phyloP scores from a whole-genome alignment of 2,329 filamentous ascomycete species.

The Aspergillus sp. region DNA sequence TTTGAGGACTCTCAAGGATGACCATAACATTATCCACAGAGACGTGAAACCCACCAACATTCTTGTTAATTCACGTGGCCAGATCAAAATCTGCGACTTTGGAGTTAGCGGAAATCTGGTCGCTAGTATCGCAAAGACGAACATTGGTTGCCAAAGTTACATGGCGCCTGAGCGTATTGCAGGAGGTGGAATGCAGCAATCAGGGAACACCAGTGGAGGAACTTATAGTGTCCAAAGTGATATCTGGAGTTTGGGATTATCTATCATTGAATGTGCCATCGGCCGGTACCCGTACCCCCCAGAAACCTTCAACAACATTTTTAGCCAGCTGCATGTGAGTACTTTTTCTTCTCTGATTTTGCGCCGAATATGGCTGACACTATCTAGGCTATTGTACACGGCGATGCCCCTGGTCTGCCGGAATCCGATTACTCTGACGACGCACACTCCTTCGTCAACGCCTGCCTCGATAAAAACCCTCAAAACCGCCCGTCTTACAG shows the following conservation, averaged over 20 bases:
- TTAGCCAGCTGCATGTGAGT: slow-evolving; percentile 93
- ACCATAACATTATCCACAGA: slow-evolving; percentile 98
- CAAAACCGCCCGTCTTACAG: slow-evolving; percentile 91
- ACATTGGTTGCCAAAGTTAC: slow-evolving; percentile 98
- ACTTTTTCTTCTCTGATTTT: background rate
- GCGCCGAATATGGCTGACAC: slow-evolving; percentile 3
- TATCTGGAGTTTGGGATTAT: slow-evolving; percentile 93
- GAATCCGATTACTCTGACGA: slow-evolving; percentile 72
- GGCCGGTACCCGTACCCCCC: slow-evolving; percentile 95
- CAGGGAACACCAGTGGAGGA: slow-evolving; percentile 69
- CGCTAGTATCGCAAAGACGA: slow-evolving; percentile 96
- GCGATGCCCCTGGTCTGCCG: slow-evolving; percentile 88
- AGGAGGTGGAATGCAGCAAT: slow-evolving; percentile 73
- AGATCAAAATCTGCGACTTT: slow-evolving; percentile 98
- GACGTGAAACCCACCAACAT: slow-evolving; percentile 99
- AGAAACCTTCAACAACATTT: slow-evolving; percentile 97
- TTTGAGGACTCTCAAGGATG: slow-evolving; percentile 89
- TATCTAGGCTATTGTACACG: slow-evolving; percentile 88
- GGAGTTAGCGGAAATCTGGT: slow-evolving; percentile 96
- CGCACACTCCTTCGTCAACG: slow-evolving; percentile 82
- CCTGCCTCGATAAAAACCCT: slow-evolving; percentile 89
- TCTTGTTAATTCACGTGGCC: slow-evolving; percentile 81
- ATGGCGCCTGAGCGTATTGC: slow-evolving; percentile 98
- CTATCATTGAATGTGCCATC: slow-evolving; percentile 93
- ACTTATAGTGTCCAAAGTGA: slow-evolving; percentile 98